These are phyloP conservation scores for Trichoderma reesei DNA, from an alignment of 495 filamentous ascomycete genomes.

Conservation along the genomic window DNA sequence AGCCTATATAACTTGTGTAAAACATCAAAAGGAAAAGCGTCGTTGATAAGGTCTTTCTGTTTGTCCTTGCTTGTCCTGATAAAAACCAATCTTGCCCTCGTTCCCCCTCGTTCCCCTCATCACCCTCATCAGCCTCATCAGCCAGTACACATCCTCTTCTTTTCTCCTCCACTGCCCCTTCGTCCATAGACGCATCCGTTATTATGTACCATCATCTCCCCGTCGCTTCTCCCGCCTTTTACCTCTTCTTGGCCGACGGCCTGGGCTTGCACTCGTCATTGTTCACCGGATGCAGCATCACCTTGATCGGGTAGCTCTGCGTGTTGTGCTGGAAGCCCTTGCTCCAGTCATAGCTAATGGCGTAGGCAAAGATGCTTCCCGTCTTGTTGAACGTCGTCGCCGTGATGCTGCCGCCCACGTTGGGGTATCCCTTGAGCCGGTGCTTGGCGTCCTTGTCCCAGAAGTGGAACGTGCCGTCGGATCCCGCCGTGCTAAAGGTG, in stretches of 20 bases:
- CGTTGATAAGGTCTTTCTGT: too few species aligned
- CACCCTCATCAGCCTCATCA: not conserved
- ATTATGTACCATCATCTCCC: slow-evolving; percentile 1
- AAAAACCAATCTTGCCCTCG: not conserved
- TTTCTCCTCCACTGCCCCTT: not conserved
- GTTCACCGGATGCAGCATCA: slow-evolving; percentile 82
- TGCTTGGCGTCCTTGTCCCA: slow-evolving; percentile 95
- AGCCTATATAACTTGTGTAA: not conserved
- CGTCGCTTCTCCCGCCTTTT: slow-evolving; percentile 8
- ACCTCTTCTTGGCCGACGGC: slow-evolving; percentile 33
- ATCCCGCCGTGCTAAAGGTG: slow-evolving; percentile 87
- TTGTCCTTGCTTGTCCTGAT: not conserved
- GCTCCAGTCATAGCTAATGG: slow-evolving; percentile 93
- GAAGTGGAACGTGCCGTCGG: slow-evolving; percentile 88
- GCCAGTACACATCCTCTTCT: not conserved
- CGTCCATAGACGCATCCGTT: not conserved
- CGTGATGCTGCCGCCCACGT: slow-evolving; percentile 74
- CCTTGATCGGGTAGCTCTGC: slow-evolving; percentile 62
- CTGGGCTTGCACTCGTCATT: slow-evolving; percentile 55
- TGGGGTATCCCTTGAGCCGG: slow-evolving; percentile 82
- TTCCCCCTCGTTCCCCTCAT: not conserved
- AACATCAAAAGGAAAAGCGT: too few species aligned
- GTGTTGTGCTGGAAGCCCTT: slow-evolving; percentile 76
- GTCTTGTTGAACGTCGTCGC: slow-evolving; percentile 72
- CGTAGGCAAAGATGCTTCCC: slow-evolving; percentile 84